A percentile compares a stretch with the other conserved stretches of the same genome.
Evolutionary conservation across 495 filamentous ascomycete species (phyloP).

Genomic region (Penicillium steckii): DNA sequence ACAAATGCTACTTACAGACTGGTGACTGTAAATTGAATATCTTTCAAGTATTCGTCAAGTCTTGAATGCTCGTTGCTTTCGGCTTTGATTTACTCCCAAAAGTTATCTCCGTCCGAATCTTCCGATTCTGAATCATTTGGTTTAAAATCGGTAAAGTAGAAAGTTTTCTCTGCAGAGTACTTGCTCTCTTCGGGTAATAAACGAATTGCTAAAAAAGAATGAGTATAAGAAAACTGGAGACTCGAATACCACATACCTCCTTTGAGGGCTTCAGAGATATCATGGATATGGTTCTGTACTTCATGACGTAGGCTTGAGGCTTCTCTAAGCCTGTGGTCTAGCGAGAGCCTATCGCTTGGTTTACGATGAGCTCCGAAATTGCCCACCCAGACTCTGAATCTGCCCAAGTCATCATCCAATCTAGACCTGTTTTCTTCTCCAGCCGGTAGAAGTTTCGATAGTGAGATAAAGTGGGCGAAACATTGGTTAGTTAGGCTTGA

Average conservation of each 20-base stretch:
- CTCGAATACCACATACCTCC: no score
- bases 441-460: no score
- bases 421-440: no score
- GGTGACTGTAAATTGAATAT: background rate
- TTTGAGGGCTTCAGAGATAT: background rate
- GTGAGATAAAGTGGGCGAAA: no score
- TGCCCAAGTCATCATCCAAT: background rate
- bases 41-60: background rate
- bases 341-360: background rate
- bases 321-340: background rate
- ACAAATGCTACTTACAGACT: background rate
- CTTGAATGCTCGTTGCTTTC: background rate
- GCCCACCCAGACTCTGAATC: background rate
- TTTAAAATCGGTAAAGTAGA: no score
- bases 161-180: no score
- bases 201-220: no score
- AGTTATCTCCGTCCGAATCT: background rate
- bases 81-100: background rate
- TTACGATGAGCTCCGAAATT: background rate
- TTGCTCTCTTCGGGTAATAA: no score
- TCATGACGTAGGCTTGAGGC: background rate
- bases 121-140: background rate
- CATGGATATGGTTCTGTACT: background rate
- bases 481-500: no score
- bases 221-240: no score